Percentiles rank a stretch among this genome's conserved stretches.
These are phyloP conservation scores for Lactarius vividus DNA, from an alignment of 768 basidiomycete genomes.

Conservation along the genomic window DNA sequence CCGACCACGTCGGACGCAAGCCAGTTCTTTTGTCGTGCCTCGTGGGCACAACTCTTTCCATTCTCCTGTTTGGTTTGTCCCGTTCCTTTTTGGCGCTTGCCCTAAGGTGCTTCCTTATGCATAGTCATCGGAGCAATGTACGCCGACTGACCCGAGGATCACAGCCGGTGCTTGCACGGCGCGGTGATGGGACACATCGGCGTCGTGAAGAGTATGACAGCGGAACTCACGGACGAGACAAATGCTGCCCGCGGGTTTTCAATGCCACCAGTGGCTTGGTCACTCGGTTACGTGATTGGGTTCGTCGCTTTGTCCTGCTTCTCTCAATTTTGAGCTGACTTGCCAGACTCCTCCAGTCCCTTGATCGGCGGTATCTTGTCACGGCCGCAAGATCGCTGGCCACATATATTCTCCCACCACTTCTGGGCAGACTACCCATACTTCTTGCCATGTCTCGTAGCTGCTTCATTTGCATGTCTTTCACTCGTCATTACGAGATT, in stretches of 20 bases:
- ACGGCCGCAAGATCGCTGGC: slow-evolving; percentile 27
- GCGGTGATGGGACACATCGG: background rate
- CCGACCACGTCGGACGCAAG: background rate
- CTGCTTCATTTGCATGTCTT: background rate
- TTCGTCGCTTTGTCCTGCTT: slow-evolving; percentile 23
- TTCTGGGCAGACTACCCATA: slow-evolving; percentile 30
- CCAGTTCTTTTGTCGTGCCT: background rate
- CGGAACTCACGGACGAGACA: background rate
- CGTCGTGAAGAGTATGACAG: background rate
- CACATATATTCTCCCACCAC: slow-evolving; percentile 14
- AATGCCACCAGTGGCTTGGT: background rate
- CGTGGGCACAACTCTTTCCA: background rate
- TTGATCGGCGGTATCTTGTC: slow-evolving; percentile 28
- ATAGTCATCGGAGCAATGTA: background rate
- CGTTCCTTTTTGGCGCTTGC: background rate
- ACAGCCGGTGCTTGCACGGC: background rate
- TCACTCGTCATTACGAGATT: background rate
- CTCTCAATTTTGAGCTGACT: background rate
- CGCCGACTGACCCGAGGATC: background rate
- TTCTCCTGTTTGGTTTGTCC: background rate
- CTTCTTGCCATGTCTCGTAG: slow-evolving; percentile 28
- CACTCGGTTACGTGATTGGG: background rate
- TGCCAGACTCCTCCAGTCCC: slow-evolving; percentile 9
- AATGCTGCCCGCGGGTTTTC: background rate
- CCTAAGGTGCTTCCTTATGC: background rate